Base-by-base conservation (phyloP, 495 filamentous ascomycete species). In the Symbiotaphrina buchneri region DNA sequence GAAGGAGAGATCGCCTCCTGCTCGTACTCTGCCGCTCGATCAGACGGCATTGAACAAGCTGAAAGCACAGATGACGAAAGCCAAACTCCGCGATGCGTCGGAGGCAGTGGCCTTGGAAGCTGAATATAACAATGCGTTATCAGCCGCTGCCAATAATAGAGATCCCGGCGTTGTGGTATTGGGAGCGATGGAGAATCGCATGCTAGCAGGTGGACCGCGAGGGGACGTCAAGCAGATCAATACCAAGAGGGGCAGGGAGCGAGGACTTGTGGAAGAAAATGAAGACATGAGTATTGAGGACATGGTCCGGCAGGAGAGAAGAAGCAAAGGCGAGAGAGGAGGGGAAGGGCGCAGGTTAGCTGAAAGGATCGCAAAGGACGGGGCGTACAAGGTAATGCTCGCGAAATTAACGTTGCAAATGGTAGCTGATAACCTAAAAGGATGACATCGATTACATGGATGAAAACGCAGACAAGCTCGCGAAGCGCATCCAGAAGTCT, bases 371-470 rank as follows among this genome's bases (percentile, higher is more conserved):
- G 72, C 81, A 27, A 84, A 90, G 39, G 87, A 97, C 53, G 69
- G 49, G 17, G 92, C 85, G 45, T 97, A 93, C 45, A 68, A 77
- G 47, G 69, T 71, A 40, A 48, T 61, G 45, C 17, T 26, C n/a
- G n/a, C n/a, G n/a, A n/a, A n/a, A n/a, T 1, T 27, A 33, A n/a
- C 21, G 23, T 19, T 10, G 4, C 18, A 17, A 19, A 5, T 31
- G 11, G 3, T 26, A 13, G 16, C 10, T 6, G 11, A 63, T 25
- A 11, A 19, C 15, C 1, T 28, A 13, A 2, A 36, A 74, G 63
- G 74, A 90, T 41, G 79, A 93, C 44, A 60, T 95, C 31, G 85
- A 97, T 30, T 97, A 97, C 48, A 74, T 97, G 56, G 90, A 97
- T 47, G 87, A 95, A 37, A 94, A 95, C 46, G 87, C 87, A 11